Percentiles rank a stretch among this genome's conserved stretches.
Evolutionary conservation across 257 asterid species (phyloP).

Genomic region (Henckelia pumila): DNA sequence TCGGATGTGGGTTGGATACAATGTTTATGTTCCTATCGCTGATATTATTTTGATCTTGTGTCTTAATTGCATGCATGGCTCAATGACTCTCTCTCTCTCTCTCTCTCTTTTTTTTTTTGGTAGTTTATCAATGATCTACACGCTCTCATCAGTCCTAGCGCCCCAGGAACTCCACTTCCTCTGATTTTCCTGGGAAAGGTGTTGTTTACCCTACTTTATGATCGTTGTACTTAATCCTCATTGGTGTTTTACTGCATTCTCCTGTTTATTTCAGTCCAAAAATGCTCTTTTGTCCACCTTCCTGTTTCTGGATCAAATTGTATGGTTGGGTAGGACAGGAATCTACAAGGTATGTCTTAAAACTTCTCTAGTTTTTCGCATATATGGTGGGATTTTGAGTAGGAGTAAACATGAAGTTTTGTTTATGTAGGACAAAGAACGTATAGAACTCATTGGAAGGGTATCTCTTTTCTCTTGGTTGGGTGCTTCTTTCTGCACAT

Average conservation of each 20-base stretch:
- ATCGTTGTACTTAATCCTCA: not conserved
- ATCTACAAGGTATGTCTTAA: slow-evolving; percentile 68
- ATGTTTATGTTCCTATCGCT: not conserved
- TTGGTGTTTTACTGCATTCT: slow-evolving; percentile 9
- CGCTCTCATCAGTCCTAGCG: slow-evolving; percentile 74
- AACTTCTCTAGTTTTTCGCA: slow-evolving; percentile 9
- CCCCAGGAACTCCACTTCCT: slow-evolving; percentile 91
- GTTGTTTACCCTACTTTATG: not conserved
- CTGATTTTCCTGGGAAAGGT: slow-evolving; percentile 88
- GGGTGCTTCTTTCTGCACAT: slow-evolving; percentile 68
- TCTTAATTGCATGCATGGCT: not conserved
- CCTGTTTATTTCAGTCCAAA: slow-evolving; percentile 62
- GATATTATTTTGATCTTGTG: not conserved
- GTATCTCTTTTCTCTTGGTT: slow-evolving; percentile 90
- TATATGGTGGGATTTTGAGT: not conserved
- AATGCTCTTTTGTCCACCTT: slow-evolving; percentile 84
- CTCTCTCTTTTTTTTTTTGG: not conserved
- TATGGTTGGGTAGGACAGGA: slow-evolving; percentile 92
- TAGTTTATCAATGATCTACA: slow-evolving; percentile 96
- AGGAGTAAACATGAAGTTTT: not conserved
- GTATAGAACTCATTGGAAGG: slow-evolving; percentile 70
- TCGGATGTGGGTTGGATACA: not conserved
- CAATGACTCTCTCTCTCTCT: not conserved
- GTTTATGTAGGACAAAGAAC: slow-evolving; percentile 73
- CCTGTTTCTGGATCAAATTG: slow-evolving; percentile 92